phyloP scores from a whole-genome alignment of 2,329 filamentous ascomycete genomes.

The Hypoxylon sp. region DNA sequence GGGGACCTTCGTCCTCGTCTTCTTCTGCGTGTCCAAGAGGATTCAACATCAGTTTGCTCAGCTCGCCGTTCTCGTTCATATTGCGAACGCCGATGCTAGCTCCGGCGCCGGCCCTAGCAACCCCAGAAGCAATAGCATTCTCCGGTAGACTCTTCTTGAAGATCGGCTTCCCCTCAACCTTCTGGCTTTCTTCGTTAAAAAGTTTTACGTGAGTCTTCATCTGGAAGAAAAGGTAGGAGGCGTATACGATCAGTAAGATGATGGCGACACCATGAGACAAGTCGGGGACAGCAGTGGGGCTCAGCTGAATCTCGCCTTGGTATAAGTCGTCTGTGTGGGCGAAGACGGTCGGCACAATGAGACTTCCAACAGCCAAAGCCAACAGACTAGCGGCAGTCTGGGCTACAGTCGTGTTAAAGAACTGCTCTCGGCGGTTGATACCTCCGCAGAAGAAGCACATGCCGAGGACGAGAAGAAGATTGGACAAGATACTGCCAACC shows the following conservation, averaged over 20 bases:
- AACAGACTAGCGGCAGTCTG: conserved; percentile 88
- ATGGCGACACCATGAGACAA: conserved; percentile 80
- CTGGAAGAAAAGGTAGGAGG: conserved; percentile 88
- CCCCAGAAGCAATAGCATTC: conserved; percentile 43
- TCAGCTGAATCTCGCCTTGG: conserved; percentile 56
- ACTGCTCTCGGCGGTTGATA: conserved; percentile 81
- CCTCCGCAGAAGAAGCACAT: conserved; percentile 95
- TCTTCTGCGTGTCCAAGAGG: conserved; percentile 61
- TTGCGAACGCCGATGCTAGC: conserved; percentile 40
- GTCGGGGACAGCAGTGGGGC: conserved; percentile 70
- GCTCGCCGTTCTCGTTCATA: conserved; percentile 58
- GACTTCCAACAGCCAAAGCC: conserved; percentile 80
- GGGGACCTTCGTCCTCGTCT: conserved; percentile 80
- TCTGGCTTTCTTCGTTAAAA: conserved; percentile 84
- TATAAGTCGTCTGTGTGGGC: conserved; percentile 62
- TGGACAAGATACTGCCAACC: conserved; percentile 91
- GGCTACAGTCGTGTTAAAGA: conserved; percentile 92
- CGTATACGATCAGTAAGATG: conserved; percentile 87
- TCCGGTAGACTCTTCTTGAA: conserved; percentile 46
- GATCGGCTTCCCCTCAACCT: conserved; percentile 62
- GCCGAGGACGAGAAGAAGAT: conserved; percentile 87
- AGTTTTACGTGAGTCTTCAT: conserved; percentile 85
- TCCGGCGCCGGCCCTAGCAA: conserved; percentile 40
- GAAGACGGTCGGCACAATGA: conserved; percentile 93
- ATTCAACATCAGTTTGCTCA: conserved; percentile 61